Conservation (phyloP, 2,329 filamentous ascomycete species). For the Botrytis squamosa region DNA sequence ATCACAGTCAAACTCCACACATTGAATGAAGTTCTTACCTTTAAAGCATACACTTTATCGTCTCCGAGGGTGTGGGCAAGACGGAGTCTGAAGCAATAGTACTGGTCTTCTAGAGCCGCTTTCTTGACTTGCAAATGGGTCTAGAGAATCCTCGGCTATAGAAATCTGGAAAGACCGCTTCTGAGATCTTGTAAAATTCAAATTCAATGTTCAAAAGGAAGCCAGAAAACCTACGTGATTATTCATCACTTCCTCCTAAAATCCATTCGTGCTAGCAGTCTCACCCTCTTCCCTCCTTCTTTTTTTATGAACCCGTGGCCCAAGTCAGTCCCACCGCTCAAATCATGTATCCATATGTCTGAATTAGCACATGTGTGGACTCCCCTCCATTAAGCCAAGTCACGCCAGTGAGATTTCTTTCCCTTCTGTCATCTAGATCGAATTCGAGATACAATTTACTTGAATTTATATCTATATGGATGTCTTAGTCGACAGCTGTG, state of each 20-base stretch:
- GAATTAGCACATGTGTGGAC: neutral
- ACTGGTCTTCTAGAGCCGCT: neutral
- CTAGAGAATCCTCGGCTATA: neutral
- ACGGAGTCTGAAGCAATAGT: rapidly evolving
- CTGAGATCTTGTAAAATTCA: rapidly evolving
- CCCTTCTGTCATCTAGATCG: neutral
- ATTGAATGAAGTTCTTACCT: neutral
- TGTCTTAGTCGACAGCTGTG: rapidly evolving
- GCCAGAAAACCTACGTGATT: neutral
- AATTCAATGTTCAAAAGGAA: neutral
- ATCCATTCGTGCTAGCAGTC: neutral
- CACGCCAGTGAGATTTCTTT: neutral
- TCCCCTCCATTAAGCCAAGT: neutral
- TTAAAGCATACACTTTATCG: neutral
- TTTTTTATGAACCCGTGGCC: neutral
- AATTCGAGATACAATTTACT: neutral
- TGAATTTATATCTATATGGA: neutral
- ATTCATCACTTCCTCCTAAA: neutral
- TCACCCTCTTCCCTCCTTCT: neutral
- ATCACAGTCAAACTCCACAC: neutral
- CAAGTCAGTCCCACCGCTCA: neutral
- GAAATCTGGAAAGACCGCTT: neutral
- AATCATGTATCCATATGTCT: neutral
- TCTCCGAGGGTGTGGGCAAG: neutral
- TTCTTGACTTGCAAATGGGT: neutral